Percentiles rank a stretch among this genome's conserved stretches.
Conservation (phyloP, 257 asterid genomes). For the Solanum neorickii region DNA sequence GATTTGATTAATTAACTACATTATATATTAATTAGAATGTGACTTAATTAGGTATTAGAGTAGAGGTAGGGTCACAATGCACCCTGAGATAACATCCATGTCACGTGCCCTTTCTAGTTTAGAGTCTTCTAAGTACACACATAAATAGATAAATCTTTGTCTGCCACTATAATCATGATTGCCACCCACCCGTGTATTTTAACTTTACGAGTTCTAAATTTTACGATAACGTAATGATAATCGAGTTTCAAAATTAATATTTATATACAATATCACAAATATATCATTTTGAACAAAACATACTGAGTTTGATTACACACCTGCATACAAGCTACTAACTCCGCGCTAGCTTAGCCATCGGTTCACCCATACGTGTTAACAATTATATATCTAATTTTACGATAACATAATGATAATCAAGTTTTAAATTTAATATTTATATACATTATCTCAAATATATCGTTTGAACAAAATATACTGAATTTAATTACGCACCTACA, state of each 20-base stretch:
- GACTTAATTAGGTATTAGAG: background rate
- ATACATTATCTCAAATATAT: background rate
- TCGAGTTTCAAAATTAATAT: background rate
- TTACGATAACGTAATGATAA: background rate
- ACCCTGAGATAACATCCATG: constrained; percentile 3
- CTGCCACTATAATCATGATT: background rate
- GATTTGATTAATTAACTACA: background rate
- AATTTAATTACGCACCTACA: rapidly evolving
- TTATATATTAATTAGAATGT: background rate
- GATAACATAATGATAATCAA: background rate
- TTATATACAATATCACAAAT: background rate
- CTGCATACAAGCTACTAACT: background rate
- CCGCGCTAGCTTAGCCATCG: background rate
- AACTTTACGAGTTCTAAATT: background rate
- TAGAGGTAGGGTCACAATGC: constrained; percentile 20
- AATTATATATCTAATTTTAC: background rate
- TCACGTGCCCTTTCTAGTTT: constrained; percentile 14
- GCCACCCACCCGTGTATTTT: background rate
- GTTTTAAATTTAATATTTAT: background rate
- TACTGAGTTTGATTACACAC: background rate
- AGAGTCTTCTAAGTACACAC: background rate
- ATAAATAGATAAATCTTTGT: background rate
- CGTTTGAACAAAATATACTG: background rate
- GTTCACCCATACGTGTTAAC: background rate
- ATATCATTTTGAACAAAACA: background rate